A percentile compares a stretch with the other conserved stretches of the same genome.
These are phyloP conservation scores for Aureobasidium musti DNA, from an alignment of 2,329 filamentous ascomycete genomes.

Conservation along the genomic window DNA sequence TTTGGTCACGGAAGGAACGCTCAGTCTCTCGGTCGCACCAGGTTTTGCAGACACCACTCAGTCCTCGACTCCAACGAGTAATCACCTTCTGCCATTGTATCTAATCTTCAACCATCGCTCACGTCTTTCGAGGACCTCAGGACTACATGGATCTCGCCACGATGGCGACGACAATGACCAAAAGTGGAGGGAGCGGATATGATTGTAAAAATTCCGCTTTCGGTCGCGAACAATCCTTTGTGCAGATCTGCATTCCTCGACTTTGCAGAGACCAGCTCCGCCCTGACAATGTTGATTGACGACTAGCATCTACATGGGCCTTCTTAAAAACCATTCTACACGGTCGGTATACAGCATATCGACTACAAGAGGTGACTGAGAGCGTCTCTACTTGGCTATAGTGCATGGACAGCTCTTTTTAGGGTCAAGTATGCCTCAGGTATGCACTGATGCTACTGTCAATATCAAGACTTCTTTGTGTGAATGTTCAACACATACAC, in stretches of 20 bases:
- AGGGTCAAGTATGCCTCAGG: not conserved
- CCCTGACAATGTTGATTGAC: not conserved
- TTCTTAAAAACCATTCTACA: too few relatives aligned
- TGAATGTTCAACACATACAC: constrained; percentile 19
- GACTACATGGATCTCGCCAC: not conserved
- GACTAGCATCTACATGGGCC: too few relatives aligned
- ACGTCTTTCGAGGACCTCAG: not conserved
- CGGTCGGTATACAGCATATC: not conserved
- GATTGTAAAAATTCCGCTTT: not conserved
- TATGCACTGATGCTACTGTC: not conserved
- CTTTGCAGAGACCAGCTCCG: not conserved
- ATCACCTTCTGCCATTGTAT: not conserved
- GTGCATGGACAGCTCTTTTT: not conserved
- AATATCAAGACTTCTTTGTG: constrained; percentile 14
- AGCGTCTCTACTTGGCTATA: not conserved
- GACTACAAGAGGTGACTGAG: not conserved
- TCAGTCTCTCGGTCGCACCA: not conserved
- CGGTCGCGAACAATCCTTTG: constrained; percentile 24
- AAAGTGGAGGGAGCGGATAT: not conserved
- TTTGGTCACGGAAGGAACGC: not conserved
- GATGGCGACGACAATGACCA: not conserved
- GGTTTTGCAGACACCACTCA: not conserved
- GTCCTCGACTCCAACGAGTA: too few relatives aligned
- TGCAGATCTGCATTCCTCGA: constrained; percentile 7
- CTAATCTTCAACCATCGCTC: not conserved